Evolutionary conservation across 495 filamentous ascomycete genomes (phyloP), one percentile per base, ranked within the genome.

Genomic region (Trichoderma reesei): DNA sequence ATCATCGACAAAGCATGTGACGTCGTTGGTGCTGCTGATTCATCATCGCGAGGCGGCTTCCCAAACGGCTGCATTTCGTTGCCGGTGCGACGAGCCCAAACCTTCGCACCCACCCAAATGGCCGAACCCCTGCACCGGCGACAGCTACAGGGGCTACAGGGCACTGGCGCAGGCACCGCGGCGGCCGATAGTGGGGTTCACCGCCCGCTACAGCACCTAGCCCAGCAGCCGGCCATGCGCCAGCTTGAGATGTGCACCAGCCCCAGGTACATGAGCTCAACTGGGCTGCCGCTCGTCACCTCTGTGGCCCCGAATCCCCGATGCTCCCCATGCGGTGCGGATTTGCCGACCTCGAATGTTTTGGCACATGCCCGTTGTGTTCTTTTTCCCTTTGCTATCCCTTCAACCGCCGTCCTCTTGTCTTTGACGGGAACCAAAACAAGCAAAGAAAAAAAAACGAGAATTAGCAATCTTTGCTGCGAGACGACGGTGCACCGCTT

Each of bases 141-240:
- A 16, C 41, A 16, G 41, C 41, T 44, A 44, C 41, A 44, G 41
- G 41, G 11, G n/a, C 16, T 48, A 18, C 44, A 48, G 44, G 44
- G 16, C 44, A n/a, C 44, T 44, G 13, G 41, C 41, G 41, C 41
- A 44, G 41, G 41, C 41, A 44, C 44, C 44, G 16, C n/a, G 20
- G 44, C 44, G 51, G 51, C 51, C 31, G 26, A 56, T 34, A 31
- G 51, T 56, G 51, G 51, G 31, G 51, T 33, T 56, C 51, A 56
- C 51, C 51, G 51, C 51, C 51, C 11, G 31, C 51, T 34, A 31
- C 20, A 31, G 51, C 51, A 56, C 9, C 51, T 7, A 10, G 18
- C 26, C 18, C n/a, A 9, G 18, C 46, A 20, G 10, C 26, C n/a
- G n/a, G 46, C 46, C 46, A 10, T 20, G 18, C 26, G 14, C 46